phyloP scores from a whole-genome alignment of 148 eudicot genomes.

The Talinum fruticosum region DNA sequence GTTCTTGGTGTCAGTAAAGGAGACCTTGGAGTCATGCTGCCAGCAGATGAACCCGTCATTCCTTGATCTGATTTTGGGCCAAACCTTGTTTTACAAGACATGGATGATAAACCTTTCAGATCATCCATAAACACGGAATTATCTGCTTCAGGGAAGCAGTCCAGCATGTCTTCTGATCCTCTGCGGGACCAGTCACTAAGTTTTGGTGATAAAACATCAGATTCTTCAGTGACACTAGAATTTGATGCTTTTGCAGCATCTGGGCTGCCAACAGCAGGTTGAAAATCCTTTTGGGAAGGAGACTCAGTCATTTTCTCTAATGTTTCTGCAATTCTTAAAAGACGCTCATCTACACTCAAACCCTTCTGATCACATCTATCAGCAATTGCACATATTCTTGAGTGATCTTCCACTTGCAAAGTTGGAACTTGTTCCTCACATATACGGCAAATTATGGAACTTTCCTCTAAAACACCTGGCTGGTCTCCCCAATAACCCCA shows the following conservation, averaged over 20 bases:
- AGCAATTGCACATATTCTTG: conserved; percentile 91
- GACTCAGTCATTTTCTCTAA: conserved; percentile 84
- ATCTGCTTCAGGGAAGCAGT: conserved; percentile 84
- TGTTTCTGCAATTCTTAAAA: conserved; percentile 75
- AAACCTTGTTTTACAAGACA: conserved; percentile 92
- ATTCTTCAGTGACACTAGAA: conserved; percentile 91
- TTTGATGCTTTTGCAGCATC: conserved; percentile 86
- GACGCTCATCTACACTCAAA: conserved; percentile 84
- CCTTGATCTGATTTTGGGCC: conserved; percentile 99
- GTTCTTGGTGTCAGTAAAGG: conserved; percentile 83
- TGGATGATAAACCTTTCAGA: conserved; percentile 74
- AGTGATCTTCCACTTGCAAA: conserved; percentile 96
- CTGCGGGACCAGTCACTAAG: conserved; percentile 96
- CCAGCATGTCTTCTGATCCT: conserved; percentile 98
- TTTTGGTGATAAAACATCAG: conserved; percentile 82
- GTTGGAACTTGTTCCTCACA: conserved; percentile 99
- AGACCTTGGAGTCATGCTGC: conserved; percentile 97
- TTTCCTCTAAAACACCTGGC: conserved; percentile 65
- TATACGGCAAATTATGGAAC: conserved; percentile 92
- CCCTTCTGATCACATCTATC: conserved; percentile 98
- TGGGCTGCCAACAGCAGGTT: conserved; percentile 69
- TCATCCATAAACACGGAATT: conserved; percentile 79
- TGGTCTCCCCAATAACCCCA: conserved; percentile 92
- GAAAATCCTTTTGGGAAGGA: conserved; percentile 69
- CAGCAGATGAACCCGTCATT: conserved; percentile 97